Evolutionary conservation across 2,329 filamentous ascomycete genomes (phyloP), one percentile per base, ranked within the genome.

Genomic region (Neurospora crassa): DNA sequence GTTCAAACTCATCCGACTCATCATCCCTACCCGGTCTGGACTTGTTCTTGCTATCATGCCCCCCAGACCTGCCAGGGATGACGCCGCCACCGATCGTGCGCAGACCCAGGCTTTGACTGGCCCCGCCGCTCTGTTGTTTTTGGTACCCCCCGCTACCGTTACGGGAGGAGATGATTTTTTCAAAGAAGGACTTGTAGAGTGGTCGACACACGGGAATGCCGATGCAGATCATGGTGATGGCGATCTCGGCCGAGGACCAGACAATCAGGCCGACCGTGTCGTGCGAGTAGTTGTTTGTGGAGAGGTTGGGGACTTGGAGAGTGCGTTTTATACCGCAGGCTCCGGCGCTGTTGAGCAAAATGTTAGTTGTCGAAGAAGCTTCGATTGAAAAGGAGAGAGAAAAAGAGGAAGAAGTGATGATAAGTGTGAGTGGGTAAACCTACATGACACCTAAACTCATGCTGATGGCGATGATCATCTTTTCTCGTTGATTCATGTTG

Each of bases 171-270:
- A 72, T 42, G 10, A 75, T 41, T 3, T 71, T 53, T 16, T 72
- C 47, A 70, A 76, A 47, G 7, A 75, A 67, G 14, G 69, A 40
- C 68, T 70, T 73, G 72, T 75, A 74, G 14, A 76, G 70, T 1
- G 75, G 75, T 18, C 73, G 74, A n/a, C 71, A 69, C 34, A 74
- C 71, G 11, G 75, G 75, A 42, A 77, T 72, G 69, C 74, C 74
- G 42, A 72, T 74, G 68, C 75, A 76, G 59, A 76, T 71, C 72
- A 76, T 74, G 70, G 75, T 76, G 24, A 76, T 73, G 68, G 73
- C 72, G 42, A 76, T 76, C 47, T 77, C 76, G 47, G 73, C 72
- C 18, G 74, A 73, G 29, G 75, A 76, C 75, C 76, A 75, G 40
- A 76, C 72, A 41, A 75, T 75, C 5, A 75, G 71, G 40, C 67